phyloP scores from a whole-genome alignment of 2,329 filamentous ascomycete species.

The Aspergillus fumigatus region DNA sequence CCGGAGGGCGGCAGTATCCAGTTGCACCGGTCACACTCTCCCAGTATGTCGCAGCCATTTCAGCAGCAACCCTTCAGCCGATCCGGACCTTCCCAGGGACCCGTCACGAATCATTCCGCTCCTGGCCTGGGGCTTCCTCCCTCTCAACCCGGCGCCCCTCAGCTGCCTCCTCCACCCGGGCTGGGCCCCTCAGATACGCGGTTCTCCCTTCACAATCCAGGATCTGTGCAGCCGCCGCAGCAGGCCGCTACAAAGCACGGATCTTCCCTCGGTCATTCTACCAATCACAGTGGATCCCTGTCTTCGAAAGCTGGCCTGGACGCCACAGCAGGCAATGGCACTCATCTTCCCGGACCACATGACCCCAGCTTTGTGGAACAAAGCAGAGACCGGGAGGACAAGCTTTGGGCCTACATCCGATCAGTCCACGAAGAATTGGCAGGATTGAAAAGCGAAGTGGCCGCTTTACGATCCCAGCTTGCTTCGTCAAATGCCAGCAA shows the following conservation, averaged over 20 bases:
- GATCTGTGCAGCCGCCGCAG: conserved; percentile 30
- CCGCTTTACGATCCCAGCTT: conserved; percentile 36
- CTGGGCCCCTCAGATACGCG: conserved; percentile 41
- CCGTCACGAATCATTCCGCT: conserved; percentile 21
- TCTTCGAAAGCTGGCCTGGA: conserved; percentile 24
- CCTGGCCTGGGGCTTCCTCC: conserved; percentile 32
- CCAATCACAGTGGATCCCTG: conserved; percentile 28
- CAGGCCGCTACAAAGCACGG: conserved; percentile 32
- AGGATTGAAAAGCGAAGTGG: conserved; percentile 39
- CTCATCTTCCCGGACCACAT: conserved; percentile 10
- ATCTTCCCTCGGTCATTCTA: conserved; percentile 31
- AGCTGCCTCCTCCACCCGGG: conserved; percentile 41
- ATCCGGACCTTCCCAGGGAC: conserved; percentile 16
- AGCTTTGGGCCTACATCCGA: conserved; percentile 42
- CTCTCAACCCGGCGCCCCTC: conserved; percentile 36
- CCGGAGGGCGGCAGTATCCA: conserved; percentile 29
- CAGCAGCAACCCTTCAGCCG: conserved; percentile 33
- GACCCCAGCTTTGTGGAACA: conserved; percentile 26
- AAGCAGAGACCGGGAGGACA: conserved; percentile 33
- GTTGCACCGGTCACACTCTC: conserved; percentile 41
- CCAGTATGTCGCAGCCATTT: conserved; percentile 39
- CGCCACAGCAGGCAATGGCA: conserved; percentile 18
- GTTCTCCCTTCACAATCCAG: conserved; percentile 39
- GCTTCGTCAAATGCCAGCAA: conserved; percentile 26
- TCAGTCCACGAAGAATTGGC: conserved; percentile 40